A percentile compares a stretch with the other conserved stretches of the same genome.
Conservation (phyloP, 352 stramenopile species). For the Phytophthora niederhauseri region DNA sequence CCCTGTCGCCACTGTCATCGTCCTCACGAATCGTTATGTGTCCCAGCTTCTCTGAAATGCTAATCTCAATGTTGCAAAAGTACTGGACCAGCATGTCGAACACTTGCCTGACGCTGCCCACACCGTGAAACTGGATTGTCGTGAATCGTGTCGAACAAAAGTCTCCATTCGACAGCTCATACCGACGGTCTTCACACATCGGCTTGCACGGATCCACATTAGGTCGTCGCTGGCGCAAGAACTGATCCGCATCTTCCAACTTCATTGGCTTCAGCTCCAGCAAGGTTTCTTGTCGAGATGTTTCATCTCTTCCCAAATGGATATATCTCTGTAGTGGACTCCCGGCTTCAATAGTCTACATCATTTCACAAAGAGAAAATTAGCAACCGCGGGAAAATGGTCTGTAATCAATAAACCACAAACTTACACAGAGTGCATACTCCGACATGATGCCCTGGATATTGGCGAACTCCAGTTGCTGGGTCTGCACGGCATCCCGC, state of each 20-base stretch:
- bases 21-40: slow-evolving; percentile 50
- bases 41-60: slow-evolving; percentile 43
- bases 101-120: slow-evolving; percentile 37
- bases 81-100: slow-evolving; percentile 44
- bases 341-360: slow-evolving; percentile 40
- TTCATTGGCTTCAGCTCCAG: slow-evolving; percentile 36
- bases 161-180: slow-evolving; percentile 33
- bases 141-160: slow-evolving; percentile 38
- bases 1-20: slow-evolving; percentile 36
- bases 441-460: slow-evolving; percentile 51
- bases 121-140: slow-evolving; percentile 39
- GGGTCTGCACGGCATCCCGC: slow-evolving; percentile 40
- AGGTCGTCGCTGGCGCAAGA: slow-evolving; percentile 33
- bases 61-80: slow-evolving; percentile 51
- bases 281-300: slow-evolving; percentile 23
- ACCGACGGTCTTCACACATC: slow-evolving; percentile 39
- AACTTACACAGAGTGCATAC: slow-evolving; percentile 42
- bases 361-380: background rate
- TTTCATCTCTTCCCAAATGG: slow-evolving; percentile 23
- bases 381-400: background rate
- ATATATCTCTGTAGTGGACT: slow-evolving; percentile 43
- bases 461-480: slow-evolving; percentile 45
- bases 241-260: slow-evolving; percentile 34
- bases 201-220: slow-evolving; percentile 38
- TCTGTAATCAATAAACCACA: background rate